Evolutionary conservation across 2,329 filamentous ascomycete species (phyloP).

Genomic region (Penicillium expansum): DNA sequence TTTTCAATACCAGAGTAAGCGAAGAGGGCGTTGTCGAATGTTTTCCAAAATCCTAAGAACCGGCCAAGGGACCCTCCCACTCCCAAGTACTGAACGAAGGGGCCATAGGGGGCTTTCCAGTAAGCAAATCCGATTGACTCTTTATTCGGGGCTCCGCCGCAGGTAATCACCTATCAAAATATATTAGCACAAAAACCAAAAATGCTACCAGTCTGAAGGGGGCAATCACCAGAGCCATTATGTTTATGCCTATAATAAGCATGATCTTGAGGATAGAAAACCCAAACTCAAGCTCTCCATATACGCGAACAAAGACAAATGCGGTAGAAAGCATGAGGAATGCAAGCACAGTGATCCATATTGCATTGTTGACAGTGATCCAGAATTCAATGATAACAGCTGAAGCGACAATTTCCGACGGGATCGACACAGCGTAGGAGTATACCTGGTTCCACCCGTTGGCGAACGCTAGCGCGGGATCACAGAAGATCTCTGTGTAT

Average conservation of each 20-base stretch:
- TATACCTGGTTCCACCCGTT: slow-evolving; percentile 43
- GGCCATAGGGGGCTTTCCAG: slow-evolving; percentile 43
- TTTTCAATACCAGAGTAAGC: slow-evolving; percentile 47
- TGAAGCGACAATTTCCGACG: slow-evolving; percentile 33
- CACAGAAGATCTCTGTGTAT: slow-evolving; percentile 37
- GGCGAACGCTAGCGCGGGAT: slow-evolving; percentile 37
- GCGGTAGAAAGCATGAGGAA: slow-evolving; percentile 35
- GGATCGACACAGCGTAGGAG: slow-evolving; percentile 33
- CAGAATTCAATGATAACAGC: slow-evolving; percentile 35
- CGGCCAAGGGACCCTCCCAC: slow-evolving; percentile 44
- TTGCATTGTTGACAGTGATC: slow-evolving; percentile 49
- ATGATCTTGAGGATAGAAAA: slow-evolving; percentile 58
- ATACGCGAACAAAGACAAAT: slow-evolving; percentile 39
- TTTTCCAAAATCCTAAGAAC: slow-evolving; percentile 45
- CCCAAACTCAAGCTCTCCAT: slow-evolving; percentile 54
- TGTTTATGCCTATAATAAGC: slow-evolving; percentile 60
- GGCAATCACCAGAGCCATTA: slow-evolving; percentile 49
- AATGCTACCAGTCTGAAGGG: not conserved
- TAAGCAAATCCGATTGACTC: slow-evolving; percentile 42
- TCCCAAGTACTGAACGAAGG: slow-evolving; percentile 40
- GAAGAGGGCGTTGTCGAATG: slow-evolving; percentile 25
- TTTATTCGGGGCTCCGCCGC: slow-evolving; percentile 39
- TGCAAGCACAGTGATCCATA: slow-evolving; percentile 44
- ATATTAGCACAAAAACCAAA: not conserved
- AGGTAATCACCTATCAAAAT: slow-evolving; percentile 27